A percentile compares a stretch with the other conserved stretches of the same genome.
Conservation (phyloP, 2,329 filamentous ascomycete genomes). For the Paecilomyces sp. region DNA sequence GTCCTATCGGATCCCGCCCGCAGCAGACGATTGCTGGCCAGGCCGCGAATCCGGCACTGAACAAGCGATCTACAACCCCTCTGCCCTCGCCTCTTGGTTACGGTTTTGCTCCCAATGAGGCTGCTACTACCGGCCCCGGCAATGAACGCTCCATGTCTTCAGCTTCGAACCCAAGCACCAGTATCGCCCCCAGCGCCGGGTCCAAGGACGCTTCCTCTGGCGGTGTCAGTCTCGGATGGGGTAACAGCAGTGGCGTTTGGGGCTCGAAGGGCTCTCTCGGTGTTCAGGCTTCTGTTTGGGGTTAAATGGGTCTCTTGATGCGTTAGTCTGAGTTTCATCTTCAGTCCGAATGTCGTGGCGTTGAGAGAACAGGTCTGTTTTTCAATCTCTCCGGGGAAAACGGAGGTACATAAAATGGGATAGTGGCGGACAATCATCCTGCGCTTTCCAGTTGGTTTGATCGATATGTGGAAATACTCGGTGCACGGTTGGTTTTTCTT, state of each 20-base stretch:
- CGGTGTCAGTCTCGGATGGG: slow-evolving; percentile 58
- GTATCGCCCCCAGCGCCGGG: slow-evolving; percentile 23
- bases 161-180: slow-evolving; percentile 50
- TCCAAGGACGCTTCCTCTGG: slow-evolving; percentile 37
- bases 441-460: slow-evolving; percentile 11
- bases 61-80: slow-evolving; percentile 82
- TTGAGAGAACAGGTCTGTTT: slow-evolving; percentile 10
- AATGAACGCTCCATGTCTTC: slow-evolving; percentile 52
- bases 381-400: slow-evolving; percentile 17
- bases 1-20: slow-evolving; percentile 88
- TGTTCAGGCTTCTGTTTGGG: slow-evolving; percentile 91
- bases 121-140: slow-evolving; percentile 8
- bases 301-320: slow-evolving; percentile 44
- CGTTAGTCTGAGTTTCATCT: slow-evolving; percentile 6
- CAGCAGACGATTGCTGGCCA: slow-evolving; percentile 44
- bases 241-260: slow-evolving; percentile 75
- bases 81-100: slow-evolving; percentile 81
- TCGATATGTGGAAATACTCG: slow-evolving; percentile 20
- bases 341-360: slow-evolving; percentile 7
- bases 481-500: slow-evolving; percentile 18
- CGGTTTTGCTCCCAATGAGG: slow-evolving; percentile 55
- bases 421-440: slow-evolving; percentile 15
- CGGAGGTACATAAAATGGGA: slow-evolving; percentile 25
- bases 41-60: slow-evolving; percentile 52
- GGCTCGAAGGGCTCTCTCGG: slow-evolving; percentile 73